A percentile compares a stretch with the other conserved stretches of the same genome.
These are phyloP conservation scores for Candida loeiensis DNA, from an alignment of 805 yeast species.

Conservation along the genomic window DNA sequence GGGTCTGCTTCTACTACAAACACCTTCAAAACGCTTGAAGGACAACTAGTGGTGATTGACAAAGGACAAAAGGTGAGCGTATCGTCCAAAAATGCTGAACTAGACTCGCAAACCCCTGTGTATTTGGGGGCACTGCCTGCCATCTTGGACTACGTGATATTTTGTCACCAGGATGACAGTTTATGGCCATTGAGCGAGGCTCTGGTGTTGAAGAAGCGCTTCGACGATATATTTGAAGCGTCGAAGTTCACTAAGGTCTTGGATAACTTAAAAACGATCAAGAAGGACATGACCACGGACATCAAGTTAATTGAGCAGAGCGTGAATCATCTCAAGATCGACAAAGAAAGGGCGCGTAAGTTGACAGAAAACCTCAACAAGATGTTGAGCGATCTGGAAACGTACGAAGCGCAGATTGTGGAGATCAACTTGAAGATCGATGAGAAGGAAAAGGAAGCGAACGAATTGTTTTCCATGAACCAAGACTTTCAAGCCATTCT, in stretches of 20 bases:
- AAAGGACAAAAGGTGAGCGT: slow-evolving; percentile 69
- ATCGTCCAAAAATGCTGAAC: slow-evolving; percentile 77
- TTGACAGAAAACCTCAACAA: slow-evolving; percentile 47
- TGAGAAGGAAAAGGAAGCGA: slow-evolving; percentile 52
- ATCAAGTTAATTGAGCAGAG: slow-evolving; percentile 73
- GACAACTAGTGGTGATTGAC: slow-evolving; percentile 68
- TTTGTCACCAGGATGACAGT: slow-evolving; percentile 97
- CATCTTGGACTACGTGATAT: slow-evolving; percentile 84
- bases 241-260: slow-evolving; percentile 87
- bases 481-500: slow-evolving; percentile 77
- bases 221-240: slow-evolving; percentile 96
- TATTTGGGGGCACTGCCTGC: slow-evolving; percentile 87
- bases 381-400: slow-evolving; percentile 42
- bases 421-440: slow-evolving; percentile 49
- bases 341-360: slow-evolving; percentile 66
- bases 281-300: slow-evolving; percentile 74
- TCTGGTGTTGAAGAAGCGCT: slow-evolving; percentile 78
- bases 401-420: slow-evolving; percentile 45
- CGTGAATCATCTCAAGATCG: slow-evolving; percentile 71
- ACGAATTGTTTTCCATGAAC: slow-evolving; percentile 64
- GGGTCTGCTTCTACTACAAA: slow-evolving; percentile 34
- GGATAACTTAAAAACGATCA: slow-evolving; percentile 68
- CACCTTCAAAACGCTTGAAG: slow-evolving; percentile 88
- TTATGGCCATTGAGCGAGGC: slow-evolving; percentile 97
- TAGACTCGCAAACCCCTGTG: slow-evolving; percentile 71